Percentiles rank a stretch among this genome's conserved stretches.
phyloP scores from a whole-genome alignment of 2,329 filamentous ascomycete species.

The Tolypocladium tundrense region DNA sequence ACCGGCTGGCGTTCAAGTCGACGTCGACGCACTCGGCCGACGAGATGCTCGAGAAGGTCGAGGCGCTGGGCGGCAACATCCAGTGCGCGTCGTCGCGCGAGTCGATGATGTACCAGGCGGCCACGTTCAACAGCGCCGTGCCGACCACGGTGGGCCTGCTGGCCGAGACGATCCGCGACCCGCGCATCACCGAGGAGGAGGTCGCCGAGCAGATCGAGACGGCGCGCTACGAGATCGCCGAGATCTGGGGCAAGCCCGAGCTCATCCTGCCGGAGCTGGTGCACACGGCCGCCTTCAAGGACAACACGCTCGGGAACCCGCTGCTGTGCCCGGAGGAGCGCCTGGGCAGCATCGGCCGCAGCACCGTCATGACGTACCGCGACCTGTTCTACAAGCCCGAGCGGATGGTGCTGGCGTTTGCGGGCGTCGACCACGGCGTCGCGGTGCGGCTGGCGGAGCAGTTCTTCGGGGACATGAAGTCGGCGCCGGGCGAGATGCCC shows the following conservation, averaged over 20 bases:
- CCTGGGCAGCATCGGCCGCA: conserved; percentile 61
- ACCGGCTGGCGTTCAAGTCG: conserved; percentile 87
- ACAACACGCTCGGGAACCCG: conserved; percentile 92
- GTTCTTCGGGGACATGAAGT: conserved; percentile 86
- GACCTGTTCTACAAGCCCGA: conserved; percentile 81
- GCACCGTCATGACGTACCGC: conserved; percentile 68
- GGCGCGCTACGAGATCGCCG: conserved; percentile 87
- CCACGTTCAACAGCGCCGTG: conserved; percentile 91
- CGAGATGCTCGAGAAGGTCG: conserved; percentile 78
- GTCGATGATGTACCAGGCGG: conserved; percentile 97
- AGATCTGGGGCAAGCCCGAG: conserved; percentile 97
- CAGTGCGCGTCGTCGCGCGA: conserved; percentile 94
- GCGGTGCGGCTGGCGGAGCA: conserved; percentile 72
- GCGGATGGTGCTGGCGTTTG: conserved; percentile 88
- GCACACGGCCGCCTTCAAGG: conserved; percentile 90
- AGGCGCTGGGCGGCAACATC: conserved; percentile 87
- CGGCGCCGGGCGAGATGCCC: conserved; percentile 26
- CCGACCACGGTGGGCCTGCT: conserved; percentile 72
- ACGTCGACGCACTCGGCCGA: conserved; percentile 65
- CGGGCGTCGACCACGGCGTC: conserved; percentile 72
- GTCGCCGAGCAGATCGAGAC: conserved; percentile 80
- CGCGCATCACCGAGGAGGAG: conserved; percentile 75
- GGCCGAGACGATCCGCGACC: conserved; percentile 87
- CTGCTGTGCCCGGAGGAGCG: conserved; percentile 83
- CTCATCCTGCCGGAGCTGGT: conserved; percentile 91